Evolutionary conservation across 352 stramenopile species (phyloP), one percentile per base, ranked within the genome.

Genomic region (Phytophthora crassamura): DNA sequence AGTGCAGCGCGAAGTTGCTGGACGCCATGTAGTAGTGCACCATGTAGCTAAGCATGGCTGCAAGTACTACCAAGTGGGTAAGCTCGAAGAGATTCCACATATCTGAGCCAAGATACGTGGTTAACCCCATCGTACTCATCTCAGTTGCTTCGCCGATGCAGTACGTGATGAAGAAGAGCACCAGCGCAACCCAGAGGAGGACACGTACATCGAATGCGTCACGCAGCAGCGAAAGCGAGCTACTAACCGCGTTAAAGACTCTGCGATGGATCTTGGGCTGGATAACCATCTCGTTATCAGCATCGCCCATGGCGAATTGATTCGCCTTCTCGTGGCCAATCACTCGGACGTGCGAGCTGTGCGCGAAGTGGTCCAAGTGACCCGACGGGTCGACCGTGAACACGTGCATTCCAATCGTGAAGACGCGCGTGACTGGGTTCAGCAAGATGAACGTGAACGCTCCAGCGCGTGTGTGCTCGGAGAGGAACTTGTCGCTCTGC

Each of bases 1-100:
- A 43, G 22, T 93, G 79, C 1, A 61, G 20, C 7, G 72, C 72
- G 51, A 89, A 91, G 20, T 41, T 74, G 12, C 61, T 77, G 14
- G 79, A 93, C 12, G 81, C 81, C 22, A 86, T 53, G 52, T 91
- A 93, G 50, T 89, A 94, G 28, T 76, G 77, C 45, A 82, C 83
- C 60, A 88, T 79, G 52, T 88, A 86, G 39, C 73, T 75, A n/a
- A 95, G 56, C 30, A 94, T 53, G 5, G 66, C 82, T 20, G 76
- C 74, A 30, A 96, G 53, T 8, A 93, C 69, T 14, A 83, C 62
- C 34, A 96, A 62, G 54, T 96, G 88, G 32, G 76, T 84, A 12
- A 96, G 71, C 55, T 96, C 88, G 61, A 96, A 96, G 6, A 96
- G 38, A 73, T 96, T 96, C 88, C 88, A 96, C 81, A 94, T 90